phyloP scores from a whole-genome alignment of 2,329 filamentous ascomycete species.

The Colletotrichum sansevieriae region DNA sequence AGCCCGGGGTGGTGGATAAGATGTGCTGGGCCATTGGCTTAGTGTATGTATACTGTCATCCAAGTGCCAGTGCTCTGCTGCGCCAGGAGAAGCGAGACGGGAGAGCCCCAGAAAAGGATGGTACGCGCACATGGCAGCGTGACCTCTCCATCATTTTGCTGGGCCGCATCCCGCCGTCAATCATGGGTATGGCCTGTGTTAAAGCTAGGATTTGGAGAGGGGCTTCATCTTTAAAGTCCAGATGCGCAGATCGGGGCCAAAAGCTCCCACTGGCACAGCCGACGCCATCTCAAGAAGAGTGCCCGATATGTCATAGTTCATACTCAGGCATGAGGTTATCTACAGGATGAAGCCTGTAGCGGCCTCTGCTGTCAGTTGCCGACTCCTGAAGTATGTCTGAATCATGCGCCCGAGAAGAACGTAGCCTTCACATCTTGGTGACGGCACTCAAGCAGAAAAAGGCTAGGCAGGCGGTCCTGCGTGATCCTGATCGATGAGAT shows the following conservation, averaged over 20 bases:
- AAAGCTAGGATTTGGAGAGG: neutral
- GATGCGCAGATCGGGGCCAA: constrained; percentile 8
- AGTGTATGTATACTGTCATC: neutral
- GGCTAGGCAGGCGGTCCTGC: constrained; percentile 2
- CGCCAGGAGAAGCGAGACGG: constrained; percentile 11
- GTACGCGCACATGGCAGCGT: constrained; percentile 37
- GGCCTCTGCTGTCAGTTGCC: neutral
- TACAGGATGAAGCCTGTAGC: constrained; percentile 30
- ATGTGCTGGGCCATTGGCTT: constrained; percentile 1
- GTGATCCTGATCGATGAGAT: constrained; percentile 1
- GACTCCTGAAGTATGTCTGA: neutral
- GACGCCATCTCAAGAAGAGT: constrained; percentile 21
- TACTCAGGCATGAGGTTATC: constrained; percentile 4
- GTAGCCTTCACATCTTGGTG: neutral
- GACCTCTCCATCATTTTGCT: constrained; percentile 13
- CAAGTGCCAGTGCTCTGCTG: too few relatives aligned
- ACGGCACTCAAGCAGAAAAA: neutral
- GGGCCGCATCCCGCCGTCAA: constrained; percentile 8
- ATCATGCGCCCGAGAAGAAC: neutral
- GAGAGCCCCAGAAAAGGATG: constrained; percentile 28
- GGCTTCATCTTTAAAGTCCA: constrained; percentile 5
- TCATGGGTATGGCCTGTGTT: constrained; percentile 18
- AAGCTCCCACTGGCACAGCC: neutral
- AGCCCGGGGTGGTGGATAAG: constrained; percentile 23
- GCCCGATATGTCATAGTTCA: constrained; percentile 23